phyloP scores from a whole-genome alignment of 257 asterid species.

The Voacanga thouarsii region DNA sequence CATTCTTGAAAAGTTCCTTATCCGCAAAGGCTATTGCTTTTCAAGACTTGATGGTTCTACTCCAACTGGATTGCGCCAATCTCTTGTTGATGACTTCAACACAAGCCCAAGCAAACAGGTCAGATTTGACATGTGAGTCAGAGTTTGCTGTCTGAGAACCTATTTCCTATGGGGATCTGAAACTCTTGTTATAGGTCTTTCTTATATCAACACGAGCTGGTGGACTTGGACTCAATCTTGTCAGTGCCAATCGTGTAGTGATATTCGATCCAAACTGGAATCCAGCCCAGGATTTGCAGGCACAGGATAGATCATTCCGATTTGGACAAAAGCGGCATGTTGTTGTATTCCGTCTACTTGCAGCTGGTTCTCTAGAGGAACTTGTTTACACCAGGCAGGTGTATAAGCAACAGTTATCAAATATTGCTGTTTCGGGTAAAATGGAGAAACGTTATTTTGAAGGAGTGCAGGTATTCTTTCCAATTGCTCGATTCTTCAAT shows the following conservation, averaged over 20 bases:
- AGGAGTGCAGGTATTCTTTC: constrained; percentile 76
- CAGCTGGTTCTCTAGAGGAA: constrained; percentile 96
- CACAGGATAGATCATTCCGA: constrained; percentile 93
- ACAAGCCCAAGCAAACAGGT: constrained; percentile 98
- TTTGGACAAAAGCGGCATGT: constrained; percentile 91
- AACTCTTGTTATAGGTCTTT: constrained; percentile 56
- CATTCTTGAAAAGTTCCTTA: constrained; percentile 87
- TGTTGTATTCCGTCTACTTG: constrained; percentile 87
- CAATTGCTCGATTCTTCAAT: constrained; percentile 5
- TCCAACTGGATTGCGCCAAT: constrained; percentile 75
- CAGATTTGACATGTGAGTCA: constrained; percentile 14
- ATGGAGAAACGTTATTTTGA: constrained; percentile 88
- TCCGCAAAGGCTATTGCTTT: constrained; percentile 88
- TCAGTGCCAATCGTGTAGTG: constrained; percentile 89
- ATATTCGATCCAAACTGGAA: constrained; percentile 98
- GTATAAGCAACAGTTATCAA: constrained; percentile 89
- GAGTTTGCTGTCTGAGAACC: background rate
- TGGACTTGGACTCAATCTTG: constrained; percentile 94
- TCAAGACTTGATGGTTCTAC: constrained; percentile 94
- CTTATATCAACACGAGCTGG: constrained; percentile 97
- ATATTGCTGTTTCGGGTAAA: constrained; percentile 87
- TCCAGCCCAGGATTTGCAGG: constrained; percentile 97
- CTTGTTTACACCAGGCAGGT: constrained; percentile 88
- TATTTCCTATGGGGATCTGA: constrained; percentile 7
- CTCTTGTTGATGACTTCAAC: constrained; percentile 88